phyloP scores from a whole-genome alignment of 495 filamentous ascomycete species.

The Hypoxylon lienhwacheense region DNA sequence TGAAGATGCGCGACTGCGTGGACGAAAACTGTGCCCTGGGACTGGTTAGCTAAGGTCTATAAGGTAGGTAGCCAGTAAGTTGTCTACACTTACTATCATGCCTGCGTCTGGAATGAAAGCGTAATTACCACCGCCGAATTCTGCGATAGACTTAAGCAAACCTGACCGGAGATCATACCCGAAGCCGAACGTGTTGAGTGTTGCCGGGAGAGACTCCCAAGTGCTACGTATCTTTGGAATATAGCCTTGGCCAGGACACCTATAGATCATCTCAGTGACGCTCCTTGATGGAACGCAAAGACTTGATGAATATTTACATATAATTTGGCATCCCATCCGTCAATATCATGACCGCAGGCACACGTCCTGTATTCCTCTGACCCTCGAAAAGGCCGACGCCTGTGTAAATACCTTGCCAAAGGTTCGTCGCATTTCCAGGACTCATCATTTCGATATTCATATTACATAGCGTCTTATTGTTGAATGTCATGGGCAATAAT shows the following conservation, averaged over 20 bases:
- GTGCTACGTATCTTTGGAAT: constrained; percentile 41
- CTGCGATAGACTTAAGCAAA: constrained; percentile 50
- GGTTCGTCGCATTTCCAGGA: constrained; percentile 38
- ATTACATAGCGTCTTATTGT: constrained; percentile 37
- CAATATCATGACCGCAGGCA: constrained; percentile 50
- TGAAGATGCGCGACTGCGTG: constrained; percentile 53
- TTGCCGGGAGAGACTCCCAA: constrained; percentile 40
- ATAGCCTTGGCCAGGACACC: constrained; percentile 39
- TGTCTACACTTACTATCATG: constrained; percentile 50
- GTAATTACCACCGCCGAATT: constrained; percentile 48
- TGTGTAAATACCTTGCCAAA: constrained; percentile 47
- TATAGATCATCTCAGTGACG: constrained; percentile 2
- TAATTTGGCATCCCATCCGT: constrained; percentile 52
- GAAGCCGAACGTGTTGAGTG: constrained; percentile 54
- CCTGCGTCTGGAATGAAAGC: constrained; percentile 53
- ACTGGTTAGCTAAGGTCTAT: constrained; percentile 1
- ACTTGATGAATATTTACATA: constrained; percentile 29
- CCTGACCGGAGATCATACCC: constrained; percentile 46
- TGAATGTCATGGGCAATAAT: constrained; percentile 41
- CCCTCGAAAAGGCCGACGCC: constrained; percentile 42
- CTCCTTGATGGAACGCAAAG: not conserved
- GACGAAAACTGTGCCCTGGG: constrained; percentile 48
- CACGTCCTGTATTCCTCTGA: constrained; percentile 22
- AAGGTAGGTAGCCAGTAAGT: not conserved
- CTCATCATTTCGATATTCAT: constrained; percentile 41